Percentiles rank a stretch among this genome's conserved stretches.
phyloP scores from a whole-genome alignment of 768 basidiomycete genomes.

The Cystobasidium ongulense region DNA sequence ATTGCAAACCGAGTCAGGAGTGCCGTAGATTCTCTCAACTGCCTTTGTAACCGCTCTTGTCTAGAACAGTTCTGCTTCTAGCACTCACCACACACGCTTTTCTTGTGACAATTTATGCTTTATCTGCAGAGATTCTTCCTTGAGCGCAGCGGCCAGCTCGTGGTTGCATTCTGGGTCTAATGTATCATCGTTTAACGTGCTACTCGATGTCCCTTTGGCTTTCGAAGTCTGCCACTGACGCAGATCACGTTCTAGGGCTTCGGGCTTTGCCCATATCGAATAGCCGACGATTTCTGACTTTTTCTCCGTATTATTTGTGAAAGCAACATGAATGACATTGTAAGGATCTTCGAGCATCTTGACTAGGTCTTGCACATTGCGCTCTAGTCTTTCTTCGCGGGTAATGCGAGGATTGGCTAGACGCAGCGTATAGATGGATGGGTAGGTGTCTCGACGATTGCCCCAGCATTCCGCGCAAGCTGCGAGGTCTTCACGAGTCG shows the following conservation, averaged over 20 bases:
- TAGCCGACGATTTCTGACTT: background rate
- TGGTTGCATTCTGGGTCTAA: constrained; percentile 13
- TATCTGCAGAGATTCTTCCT: background rate
- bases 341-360: background rate
- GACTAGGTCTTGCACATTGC: background rate
- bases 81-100: background rate
- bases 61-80: background rate
- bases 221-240: background rate
- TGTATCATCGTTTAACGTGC: background rate
- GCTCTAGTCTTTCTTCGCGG: background rate
- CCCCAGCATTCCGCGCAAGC: constrained; percentile 12
- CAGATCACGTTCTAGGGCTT: background rate
- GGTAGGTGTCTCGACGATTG: constrained; percentile 12
- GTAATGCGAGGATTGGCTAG: background rate
- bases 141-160: background rate
- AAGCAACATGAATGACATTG: background rate
- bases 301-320: background rate
- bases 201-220: background rate
- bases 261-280: constrained; percentile 10
- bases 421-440: constrained; percentile 10
- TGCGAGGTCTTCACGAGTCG: background rate
- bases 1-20: background rate
- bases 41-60: background rate
- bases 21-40: background rate
- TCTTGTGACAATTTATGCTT: background rate